Conservation (phyloP, 2,329 filamentous ascomycete species). For the Ceratocystis eucalypticola region DNA sequence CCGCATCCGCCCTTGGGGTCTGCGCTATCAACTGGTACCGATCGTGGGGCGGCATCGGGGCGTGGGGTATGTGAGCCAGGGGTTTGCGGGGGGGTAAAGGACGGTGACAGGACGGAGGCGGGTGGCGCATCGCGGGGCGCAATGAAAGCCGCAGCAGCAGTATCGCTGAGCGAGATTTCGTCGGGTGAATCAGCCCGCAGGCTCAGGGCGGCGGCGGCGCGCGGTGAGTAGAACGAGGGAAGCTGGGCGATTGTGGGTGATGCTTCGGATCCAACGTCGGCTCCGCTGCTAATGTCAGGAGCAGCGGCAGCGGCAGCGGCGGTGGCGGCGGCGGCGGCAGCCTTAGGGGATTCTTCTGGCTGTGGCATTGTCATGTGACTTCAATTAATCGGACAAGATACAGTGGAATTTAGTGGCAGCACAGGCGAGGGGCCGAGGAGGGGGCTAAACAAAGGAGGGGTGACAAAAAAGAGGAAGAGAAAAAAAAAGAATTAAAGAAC, state of each 20-base stretch:
- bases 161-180: conserved; percentile 11
- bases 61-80: conserved; percentile 44
- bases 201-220: background rate
- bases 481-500: background rate
- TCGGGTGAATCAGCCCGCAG: conserved; percentile 9
- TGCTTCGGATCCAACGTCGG: background rate
- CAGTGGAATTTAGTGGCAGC: background rate
- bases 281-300: background rate
- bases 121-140: conserved; percentile 29
- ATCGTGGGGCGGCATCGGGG: conserved; percentile 32
- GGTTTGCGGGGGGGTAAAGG: conserved; percentile 61
- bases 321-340: background rate
- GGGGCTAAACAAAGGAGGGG: background rate
- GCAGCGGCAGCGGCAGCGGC: background rate
- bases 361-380: background rate
- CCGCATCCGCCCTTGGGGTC: conserved; percentile 46
- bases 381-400: background rate
- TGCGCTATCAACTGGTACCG: conserved; percentile 47
- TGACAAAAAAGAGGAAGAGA: background rate
- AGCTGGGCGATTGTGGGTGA: conserved; percentile 6
- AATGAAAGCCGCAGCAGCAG: conserved; percentile 16
- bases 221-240: conserved; percentile 21
- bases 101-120: conserved; percentile 70
- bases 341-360: background rate
- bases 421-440: background rate